Conservation (phyloP, 1,139 yeast species). For the Casaregolazyma suthepensis region DNA sequence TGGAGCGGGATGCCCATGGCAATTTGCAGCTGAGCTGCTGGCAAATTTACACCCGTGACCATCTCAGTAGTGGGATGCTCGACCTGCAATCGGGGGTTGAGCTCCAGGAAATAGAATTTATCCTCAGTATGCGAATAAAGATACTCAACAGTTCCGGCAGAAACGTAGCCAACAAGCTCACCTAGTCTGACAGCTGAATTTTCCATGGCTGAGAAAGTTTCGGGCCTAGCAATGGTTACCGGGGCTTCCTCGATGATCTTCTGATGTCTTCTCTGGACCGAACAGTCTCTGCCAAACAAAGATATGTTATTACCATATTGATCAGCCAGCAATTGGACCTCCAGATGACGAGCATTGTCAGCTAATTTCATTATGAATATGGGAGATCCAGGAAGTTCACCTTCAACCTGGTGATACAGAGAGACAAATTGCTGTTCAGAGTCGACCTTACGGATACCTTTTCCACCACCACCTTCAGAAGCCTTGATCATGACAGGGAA, state of each 20-base stretch:
- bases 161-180: slow-evolving; percentile 91
- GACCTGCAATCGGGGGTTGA: slow-evolving; percentile 96
- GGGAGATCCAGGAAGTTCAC: slow-evolving; percentile 95
- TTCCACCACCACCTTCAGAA: slow-evolving; percentile 99
- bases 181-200: slow-evolving; percentile 96
- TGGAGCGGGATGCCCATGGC: slow-evolving; percentile 99
- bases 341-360: slow-evolving; percentile 92
- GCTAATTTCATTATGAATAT: slow-evolving; percentile 92
- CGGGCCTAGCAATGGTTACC: slow-evolving; percentile 82
- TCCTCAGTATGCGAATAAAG: slow-evolving; percentile 90
- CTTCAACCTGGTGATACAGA: slow-evolving; percentile 81
- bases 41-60: slow-evolving; percentile 97
- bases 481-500: slow-evolving; percentile 97
- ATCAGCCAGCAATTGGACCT: slow-evolving; percentile 90
- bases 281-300: slow-evolving; percentile 92
- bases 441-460: slow-evolving; percentile 92
- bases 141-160: slow-evolving; percentile 98
- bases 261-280: slow-evolving; percentile 96
- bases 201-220: slow-evolving; percentile 88
- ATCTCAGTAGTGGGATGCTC: slow-evolving; percentile 99
- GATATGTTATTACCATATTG: slow-evolving; percentile 94
- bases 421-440: slow-evolving; percentile 63
- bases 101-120: slow-evolving; percentile 90
- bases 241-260: slow-evolving; percentile 97
- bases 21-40: slow-evolving; percentile 96